These are phyloP conservation scores for Blumeriella jaapii DNA, from an alignment of 2,329 filamentous ascomycete species.

Conservation along the genomic window DNA sequence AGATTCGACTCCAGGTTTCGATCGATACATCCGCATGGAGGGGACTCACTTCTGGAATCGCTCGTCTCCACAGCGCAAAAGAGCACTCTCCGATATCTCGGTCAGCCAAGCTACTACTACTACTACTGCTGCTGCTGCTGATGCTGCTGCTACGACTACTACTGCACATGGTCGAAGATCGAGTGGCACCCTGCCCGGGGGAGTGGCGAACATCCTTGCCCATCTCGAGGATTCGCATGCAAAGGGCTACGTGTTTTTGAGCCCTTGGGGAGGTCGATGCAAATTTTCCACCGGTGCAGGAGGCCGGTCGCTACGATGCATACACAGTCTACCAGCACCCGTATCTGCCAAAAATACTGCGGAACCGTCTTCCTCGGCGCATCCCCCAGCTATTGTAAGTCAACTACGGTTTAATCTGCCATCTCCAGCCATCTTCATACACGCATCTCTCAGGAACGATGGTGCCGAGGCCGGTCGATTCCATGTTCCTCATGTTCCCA, in stretches of 20 bases:
- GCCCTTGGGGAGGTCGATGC: constrained; percentile 80
- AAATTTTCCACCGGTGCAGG: constrained; percentile 71
- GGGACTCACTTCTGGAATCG: constrained; percentile 22
- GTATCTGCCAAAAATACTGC: constrained; percentile 16
- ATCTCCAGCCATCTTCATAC: constrained; percentile 37
- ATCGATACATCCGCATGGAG: constrained; percentile 45
- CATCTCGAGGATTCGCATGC: constrained; percentile 8
- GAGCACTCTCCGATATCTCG: constrained; percentile 19
- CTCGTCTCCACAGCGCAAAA: constrained; percentile 18
- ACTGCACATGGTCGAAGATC: constrained; percentile 11
- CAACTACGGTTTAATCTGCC: constrained; percentile 88
- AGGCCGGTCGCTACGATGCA: constrained; percentile 64
- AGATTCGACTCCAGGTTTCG: constrained; percentile 28
- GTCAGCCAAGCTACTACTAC: too few relatives aligned
- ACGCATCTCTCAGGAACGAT: constrained; percentile 11
- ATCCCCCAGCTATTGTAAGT: constrained; percentile 41
- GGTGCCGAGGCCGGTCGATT: constrained; percentile 14
- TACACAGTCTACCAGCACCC: constrained; percentile 51
- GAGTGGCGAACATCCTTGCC: neutral
- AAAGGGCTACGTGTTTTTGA: constrained; percentile 64
- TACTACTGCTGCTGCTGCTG: too few relatives aligned
- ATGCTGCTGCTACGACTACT: too few relatives aligned
- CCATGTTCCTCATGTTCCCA: constrained; percentile 10
- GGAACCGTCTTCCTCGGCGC: constrained; percentile 9
- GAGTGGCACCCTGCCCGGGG: constrained; percentile 11